Evolutionary conservation across 2,329 filamentous ascomycete genomes (phyloP), one percentile per base, ranked within the genome.

Genomic region (Aspergillus pseudonomiae): DNA sequence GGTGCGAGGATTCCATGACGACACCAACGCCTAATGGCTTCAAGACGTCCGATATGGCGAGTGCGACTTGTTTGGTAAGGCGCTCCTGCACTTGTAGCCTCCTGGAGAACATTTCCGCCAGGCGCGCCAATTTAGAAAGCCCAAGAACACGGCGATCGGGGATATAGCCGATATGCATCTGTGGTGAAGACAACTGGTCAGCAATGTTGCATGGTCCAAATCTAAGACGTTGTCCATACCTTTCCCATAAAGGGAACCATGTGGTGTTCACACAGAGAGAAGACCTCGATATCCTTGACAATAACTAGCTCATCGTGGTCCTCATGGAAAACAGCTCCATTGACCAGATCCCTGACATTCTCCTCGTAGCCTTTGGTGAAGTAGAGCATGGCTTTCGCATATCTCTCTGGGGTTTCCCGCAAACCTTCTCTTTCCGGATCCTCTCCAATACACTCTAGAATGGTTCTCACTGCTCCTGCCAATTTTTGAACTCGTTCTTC

Each of bases 131-230:
- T 78, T 99, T 99, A 36, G 94, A 97, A 59, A 99, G 89, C 57
- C 95, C 95, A 66, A 99, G 93, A 59, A 99, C 94, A 63, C 94
- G 89, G 75, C 93, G 88, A 73, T 90, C 89, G 34, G 95, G 95
- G 67, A 99, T 98, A 80, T 99, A 99, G 63, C 94, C 95, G 71
- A 99, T 98, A 81, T 99, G 95, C 92, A 99, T 98, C 92, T 96
- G 69, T 26, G 43, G 48, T 21, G 9, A 52, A 26, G 50, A 57
- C 6, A 52, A 16, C 30, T 54, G 50, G 61, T 68, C 57, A 67
- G 65, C 50, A 56, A 43, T 21, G 48, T 28, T 54, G 34, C n/a
- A 36, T 12, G 9, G 26, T 16, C 30, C 24, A 57, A 50, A n/a
- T 24, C 14, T 30, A 34, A 26, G 10, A 43, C 16, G 32, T 19